These are phyloP conservation scores for Populus alba DNA, from an alignment of 345 rosid genomes.

Conservation along the genomic window DNA sequence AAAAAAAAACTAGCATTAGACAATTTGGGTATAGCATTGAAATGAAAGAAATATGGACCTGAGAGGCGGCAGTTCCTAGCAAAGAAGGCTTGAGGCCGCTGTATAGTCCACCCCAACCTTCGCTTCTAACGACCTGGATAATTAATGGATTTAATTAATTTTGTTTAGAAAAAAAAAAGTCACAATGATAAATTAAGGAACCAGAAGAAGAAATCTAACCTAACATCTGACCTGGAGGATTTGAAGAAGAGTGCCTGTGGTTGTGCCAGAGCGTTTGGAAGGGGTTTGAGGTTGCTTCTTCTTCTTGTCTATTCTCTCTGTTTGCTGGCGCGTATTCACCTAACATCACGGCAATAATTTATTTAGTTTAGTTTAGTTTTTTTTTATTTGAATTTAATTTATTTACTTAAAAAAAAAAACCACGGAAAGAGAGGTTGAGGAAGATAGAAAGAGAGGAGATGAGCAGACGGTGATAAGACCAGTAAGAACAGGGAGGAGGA, in stretches of 20 bases:
- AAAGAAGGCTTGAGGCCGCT: conserved; percentile 74
- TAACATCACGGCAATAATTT: not conserved
- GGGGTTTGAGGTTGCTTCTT: not conserved
- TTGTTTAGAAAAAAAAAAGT: not conserved
- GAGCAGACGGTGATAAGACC: not conserved
- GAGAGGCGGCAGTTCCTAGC: conserved; percentile 68
- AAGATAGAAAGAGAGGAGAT: not conserved
- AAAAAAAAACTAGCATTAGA: not conserved
- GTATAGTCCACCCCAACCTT: conserved; percentile 71
- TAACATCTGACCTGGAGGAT: conserved; percentile 38
- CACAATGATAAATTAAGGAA: not conserved
- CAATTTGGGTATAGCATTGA: not conserved
- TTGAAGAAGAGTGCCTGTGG: conserved; percentile 39
- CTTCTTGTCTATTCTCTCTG: conserved; percentile 54
- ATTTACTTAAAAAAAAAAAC: too few species aligned
- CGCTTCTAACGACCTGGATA: conserved; percentile 38
- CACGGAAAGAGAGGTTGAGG: not conserved
- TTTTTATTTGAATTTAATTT: too few species aligned
- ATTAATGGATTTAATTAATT: too few species aligned
- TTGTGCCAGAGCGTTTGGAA: conserved; percentile 6
- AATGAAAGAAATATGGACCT: conserved; percentile 22
- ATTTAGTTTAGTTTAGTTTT: not conserved
- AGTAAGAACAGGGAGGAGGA: not conserved
- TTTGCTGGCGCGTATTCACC: conserved; percentile 78
- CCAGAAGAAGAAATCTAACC: not conserved